These are phyloP conservation scores for Podospora fimiseda DNA, from an alignment of 495 filamentous ascomycete genomes.

Conservation along the genomic window DNA sequence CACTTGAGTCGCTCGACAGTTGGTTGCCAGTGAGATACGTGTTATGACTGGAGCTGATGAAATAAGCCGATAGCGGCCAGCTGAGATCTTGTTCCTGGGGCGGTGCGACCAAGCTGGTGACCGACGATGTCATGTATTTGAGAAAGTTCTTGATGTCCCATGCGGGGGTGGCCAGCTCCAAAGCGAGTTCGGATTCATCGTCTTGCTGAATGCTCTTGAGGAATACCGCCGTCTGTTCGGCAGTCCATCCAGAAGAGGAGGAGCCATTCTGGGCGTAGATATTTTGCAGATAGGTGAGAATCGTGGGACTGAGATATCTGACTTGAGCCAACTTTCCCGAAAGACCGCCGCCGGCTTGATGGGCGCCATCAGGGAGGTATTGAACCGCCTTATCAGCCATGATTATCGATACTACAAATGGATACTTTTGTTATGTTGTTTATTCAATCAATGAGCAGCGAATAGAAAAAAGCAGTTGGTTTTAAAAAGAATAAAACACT, in stretches of 20 bases:
- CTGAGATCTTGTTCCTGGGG: slow-evolving; percentile 43
- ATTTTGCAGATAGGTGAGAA: slow-evolving; percentile 32
- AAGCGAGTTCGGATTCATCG: slow-evolving; percentile 20
- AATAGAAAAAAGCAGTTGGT: background rate
- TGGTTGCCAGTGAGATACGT: slow-evolving; percentile 93
- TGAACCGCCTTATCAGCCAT: background rate
- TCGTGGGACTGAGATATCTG: slow-evolving; percentile 22
- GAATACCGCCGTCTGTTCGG: slow-evolving; percentile 33
- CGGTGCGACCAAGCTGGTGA: slow-evolving; percentile 40
- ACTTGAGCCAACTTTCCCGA: slow-evolving; percentile 24
- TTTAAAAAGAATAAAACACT: background rate
- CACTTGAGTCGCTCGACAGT: slow-evolving; percentile 73
- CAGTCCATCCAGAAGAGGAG: slow-evolving; percentile 31
- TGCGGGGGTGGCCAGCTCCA: slow-evolving; percentile 12
- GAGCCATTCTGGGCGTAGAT: slow-evolving; percentile 23
- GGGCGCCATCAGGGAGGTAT: slow-evolving; percentile 20
- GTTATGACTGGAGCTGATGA: slow-evolving; percentile 88
- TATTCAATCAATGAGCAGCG: background rate
- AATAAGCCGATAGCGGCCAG: slow-evolving; percentile 78
- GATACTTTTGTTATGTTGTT: background rate
- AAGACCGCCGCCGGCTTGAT: slow-evolving; percentile 34
- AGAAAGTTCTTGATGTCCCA: slow-evolving; percentile 49
- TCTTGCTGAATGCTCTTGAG: slow-evolving; percentile 32
- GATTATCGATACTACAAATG: background rate
- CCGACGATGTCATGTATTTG: slow-evolving; percentile 54